Conservation (phyloP, 2,329 filamentous ascomycete species). For the Ophiocordyceps unilateralis region DNA sequence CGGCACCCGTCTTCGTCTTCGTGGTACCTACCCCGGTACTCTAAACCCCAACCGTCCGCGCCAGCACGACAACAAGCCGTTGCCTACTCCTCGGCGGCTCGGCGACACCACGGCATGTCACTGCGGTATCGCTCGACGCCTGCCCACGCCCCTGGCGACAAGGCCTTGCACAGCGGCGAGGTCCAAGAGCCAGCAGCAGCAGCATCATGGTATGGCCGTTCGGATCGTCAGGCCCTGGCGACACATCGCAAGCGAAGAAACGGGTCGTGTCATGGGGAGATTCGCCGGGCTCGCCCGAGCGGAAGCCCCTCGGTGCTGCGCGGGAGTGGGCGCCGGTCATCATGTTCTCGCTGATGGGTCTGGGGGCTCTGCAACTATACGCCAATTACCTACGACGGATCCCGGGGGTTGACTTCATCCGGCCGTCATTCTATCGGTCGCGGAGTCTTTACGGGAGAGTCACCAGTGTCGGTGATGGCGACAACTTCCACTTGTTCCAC, state of each 20-base stretch:
- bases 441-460: conserved; percentile 70
- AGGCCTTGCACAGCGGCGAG: not conserved
- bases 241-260: not conserved
- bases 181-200: not conserved
- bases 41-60: no score
- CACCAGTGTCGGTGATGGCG: conserved; percentile 88
- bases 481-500: conserved; percentile 89
- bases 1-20: no score
- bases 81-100: no score
- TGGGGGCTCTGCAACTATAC: conserved; percentile 36
- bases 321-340: conserved; percentile 11
- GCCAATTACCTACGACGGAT: conserved; percentile 70
- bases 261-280: not conserved
- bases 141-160: no score
- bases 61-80: no score
- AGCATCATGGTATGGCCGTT: not conserved
- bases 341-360: conserved; percentile 18
- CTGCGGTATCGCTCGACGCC: no score
- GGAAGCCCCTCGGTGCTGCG: not conserved
- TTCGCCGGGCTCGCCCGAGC: not conserved
- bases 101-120: no score
- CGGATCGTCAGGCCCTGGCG: not conserved
- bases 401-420: conserved; percentile 58
- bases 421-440: conserved; percentile 54
- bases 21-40: no score